Conservation (phyloP, 306 rosid genomes). For the Senna siamea region DNA sequence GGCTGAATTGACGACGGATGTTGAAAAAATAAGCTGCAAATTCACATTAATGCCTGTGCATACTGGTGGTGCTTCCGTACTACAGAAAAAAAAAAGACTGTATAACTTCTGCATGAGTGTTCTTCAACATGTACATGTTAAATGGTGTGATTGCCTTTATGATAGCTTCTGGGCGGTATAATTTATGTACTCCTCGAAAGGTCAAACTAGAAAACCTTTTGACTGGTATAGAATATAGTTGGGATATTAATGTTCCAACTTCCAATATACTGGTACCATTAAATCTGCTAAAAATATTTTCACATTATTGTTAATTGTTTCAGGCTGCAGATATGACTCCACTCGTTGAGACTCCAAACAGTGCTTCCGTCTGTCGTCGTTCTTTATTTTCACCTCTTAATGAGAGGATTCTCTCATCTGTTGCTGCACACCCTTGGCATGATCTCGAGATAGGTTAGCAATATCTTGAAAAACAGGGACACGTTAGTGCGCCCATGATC, state of each 20-base stretch:
- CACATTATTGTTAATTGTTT: too few species aligned
- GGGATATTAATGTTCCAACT: too few species aligned
- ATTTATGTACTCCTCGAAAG: not conserved
- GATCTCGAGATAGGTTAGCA: slow-evolving; percentile 90
- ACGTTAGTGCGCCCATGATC: too few species aligned
- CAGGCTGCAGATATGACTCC: slow-evolving; percentile 54
- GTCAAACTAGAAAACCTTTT: not conserved
- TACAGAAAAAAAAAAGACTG: not conserved
- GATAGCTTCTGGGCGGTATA: not conserved
- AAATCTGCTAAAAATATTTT: too few species aligned
- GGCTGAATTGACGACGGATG: slow-evolving; percentile 16
- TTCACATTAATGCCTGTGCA: too few species aligned
- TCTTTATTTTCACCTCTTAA: too few species aligned
- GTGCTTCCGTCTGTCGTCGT: too few species aligned
- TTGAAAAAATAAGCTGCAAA: slow-evolving; percentile 30
- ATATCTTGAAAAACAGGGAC: not conserved
- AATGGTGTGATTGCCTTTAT: slow-evolving; percentile 8
- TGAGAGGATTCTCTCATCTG: too few species aligned
- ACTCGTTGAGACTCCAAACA: too few species aligned
- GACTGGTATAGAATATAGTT: too few species aligned
- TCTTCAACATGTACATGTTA: not conserved
- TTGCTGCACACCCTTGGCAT: slow-evolving; percentile 90
- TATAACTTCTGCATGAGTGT: not conserved
- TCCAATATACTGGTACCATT: too few species aligned
- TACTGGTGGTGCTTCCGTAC: not conserved